Evolutionary conservation across 2,329 filamentous ascomycete genomes (phyloP), one percentile per base, ranked within the genome.

Genomic region (Colletotrichum brevisporum): DNA sequence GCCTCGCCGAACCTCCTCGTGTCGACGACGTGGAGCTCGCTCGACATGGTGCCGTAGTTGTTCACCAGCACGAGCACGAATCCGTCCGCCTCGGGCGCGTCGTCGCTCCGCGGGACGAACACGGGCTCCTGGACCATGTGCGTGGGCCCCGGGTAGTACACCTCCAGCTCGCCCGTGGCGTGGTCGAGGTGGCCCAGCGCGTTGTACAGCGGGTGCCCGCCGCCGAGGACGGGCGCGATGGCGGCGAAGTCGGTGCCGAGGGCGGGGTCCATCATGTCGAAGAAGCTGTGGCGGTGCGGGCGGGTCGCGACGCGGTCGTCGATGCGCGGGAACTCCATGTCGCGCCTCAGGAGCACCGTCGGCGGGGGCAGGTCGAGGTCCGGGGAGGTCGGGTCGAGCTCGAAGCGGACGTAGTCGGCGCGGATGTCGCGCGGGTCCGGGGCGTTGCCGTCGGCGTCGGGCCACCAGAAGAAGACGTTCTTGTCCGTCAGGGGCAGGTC

Each of bases 381-480:
- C 8, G 36, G 6, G 4, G 52, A 24, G 36, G 50, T n/a, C 45
- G 66, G 66, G 50, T 69, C 66, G 62, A 69, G 55, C 13, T 69
- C 61, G 54, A 65, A 65, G 50, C 66, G 54, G 4, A 69, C 61
- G 61, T 69, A 69, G 3, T 77, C 71, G 18, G 74, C 74, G 12
- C 63, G 60, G 57, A 80, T 75, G 4, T 67, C 59, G 39, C 68
- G 67, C 26, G 80, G 78, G 9, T 74, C 71, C 0, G 80, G 79
- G 0, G 79, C 74, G 56, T 77, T 78, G 0, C 79, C 81, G 3
- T 79, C 26, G 2, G 72, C 74, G 62, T 82, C 79, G 9, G 80
- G 80, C 78, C 76, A 83, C 78, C 79, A 83, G 73, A 80, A 82
- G 70, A 84, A 83, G 4, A 80, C 78, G 58, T 83, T 83, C 50